Base-by-base conservation (phyloP, 805 yeast species). In the Lipomyces starkeyi region DNA sequence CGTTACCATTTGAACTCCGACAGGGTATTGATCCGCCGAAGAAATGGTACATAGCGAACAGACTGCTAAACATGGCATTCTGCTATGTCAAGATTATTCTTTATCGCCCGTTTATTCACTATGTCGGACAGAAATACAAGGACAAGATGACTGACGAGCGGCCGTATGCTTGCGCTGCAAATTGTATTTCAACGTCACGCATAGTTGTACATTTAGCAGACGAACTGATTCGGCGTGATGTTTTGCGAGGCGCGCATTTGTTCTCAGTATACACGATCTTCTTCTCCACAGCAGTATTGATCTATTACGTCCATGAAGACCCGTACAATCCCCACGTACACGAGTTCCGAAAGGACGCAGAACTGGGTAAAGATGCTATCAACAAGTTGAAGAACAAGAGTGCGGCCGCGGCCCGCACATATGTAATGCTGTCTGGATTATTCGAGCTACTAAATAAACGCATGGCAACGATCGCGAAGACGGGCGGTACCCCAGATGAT, bases 21-120 rank as follows among this genome's bases (percentile, higher is more conserved):
- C 94, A 94, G 0, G 89, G 90, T 1, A 83, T 83, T 60, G 88
- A 87, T 69, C 93, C 93, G 1, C 86, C 91, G 0, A 82, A 83
- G 54, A 83, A 84, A 71, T 91, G 89, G 78, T 78, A 86, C 63
- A 86, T 89, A 76, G 95, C 95, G 0, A 91, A 91, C 77, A 83
- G 91, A 75, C 82, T 91, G 62, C 80, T 92, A 3, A 61, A 70
- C 55, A 64, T 79, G 64, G 71, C 80, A 22, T 76, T 74, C 63
- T 75, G 79, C 62, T 91, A 91, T 75, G 91, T 92, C 64, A 90
- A 90, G 76, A 87, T 92, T 65, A 89, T 91, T 74, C 81, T 93
- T 17, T 93, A 92, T 75, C 85, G 97, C 61, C 97, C 97, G 1
- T 93, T 92, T 76, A 90, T 93, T 72, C 97, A 92, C 79, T 91